Conservation (phyloP, 352 stramenopile species). For the Globisporangium iwayamae region DNA sequence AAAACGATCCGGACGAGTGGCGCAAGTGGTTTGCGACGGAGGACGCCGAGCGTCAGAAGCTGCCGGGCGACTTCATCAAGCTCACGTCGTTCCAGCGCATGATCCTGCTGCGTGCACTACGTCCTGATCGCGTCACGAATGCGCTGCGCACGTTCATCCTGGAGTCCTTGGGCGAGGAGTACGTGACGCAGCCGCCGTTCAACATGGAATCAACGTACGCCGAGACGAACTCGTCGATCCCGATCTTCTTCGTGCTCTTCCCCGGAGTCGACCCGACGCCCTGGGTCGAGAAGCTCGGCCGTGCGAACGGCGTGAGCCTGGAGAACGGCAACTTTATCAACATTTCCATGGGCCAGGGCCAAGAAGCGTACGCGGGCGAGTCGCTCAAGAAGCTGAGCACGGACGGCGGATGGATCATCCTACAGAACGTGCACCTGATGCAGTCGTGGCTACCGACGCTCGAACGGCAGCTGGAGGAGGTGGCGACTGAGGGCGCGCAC, state of each 20-base stretch:
- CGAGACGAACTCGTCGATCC: conserved; percentile 90
- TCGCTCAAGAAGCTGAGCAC: conserved; percentile 89
- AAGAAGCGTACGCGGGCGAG: conserved; percentile 91
- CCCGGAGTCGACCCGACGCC: conserved; percentile 93
- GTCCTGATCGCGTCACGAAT: conserved; percentile 93
- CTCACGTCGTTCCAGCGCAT: conserved; percentile 78
- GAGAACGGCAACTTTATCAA: conserved; percentile 96
- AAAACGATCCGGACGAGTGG: conserved; percentile 97
- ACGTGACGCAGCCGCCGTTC: conserved; percentile 90
- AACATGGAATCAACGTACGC: conserved; percentile 90
- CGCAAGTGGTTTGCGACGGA: conserved; percentile 94
- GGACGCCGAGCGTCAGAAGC: conserved; percentile 91
- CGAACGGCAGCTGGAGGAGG: conserved; percentile 91
- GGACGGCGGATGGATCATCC: conserved; percentile 93
- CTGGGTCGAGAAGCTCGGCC: conserved; percentile 92
- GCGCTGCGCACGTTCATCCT: conserved; percentile 90
- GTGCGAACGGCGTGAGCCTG: conserved; percentile 82
- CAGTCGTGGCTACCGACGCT: conserved; percentile 93
- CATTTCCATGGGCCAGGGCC: conserved; percentile 91
- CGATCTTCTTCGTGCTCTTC: conserved; percentile 96
- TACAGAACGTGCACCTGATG: conserved; percentile 96
- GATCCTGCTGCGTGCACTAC: conserved; percentile 90
- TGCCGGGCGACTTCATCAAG: conserved; percentile 92
- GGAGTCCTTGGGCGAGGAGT: conserved; percentile 87
- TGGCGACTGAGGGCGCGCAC: conserved; percentile 86